Percentiles rank a stretch among this genome's conserved stretches.
Conservation (phyloP, 139 green algal species). For the Volvox africanus region DNA sequence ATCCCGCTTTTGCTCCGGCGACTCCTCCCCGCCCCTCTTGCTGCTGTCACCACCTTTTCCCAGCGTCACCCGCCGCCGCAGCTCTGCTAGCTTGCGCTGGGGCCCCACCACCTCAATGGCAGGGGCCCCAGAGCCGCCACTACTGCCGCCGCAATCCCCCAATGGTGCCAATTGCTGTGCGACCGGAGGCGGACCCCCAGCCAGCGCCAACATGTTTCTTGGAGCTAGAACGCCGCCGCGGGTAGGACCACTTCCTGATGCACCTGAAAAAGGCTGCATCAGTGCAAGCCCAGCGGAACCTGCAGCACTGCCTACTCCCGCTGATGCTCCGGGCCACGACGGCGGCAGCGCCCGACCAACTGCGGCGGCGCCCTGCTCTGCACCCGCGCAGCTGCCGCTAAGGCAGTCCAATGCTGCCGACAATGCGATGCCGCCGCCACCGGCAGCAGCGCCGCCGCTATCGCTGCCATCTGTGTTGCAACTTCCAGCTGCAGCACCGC, state of each 20-base stretch:
- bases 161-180: neutral
- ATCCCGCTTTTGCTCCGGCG: neutral
- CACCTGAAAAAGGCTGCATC: neutral
- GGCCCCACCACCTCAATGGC: constrained; percentile 15
- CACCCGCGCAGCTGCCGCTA: neutral
- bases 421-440: neutral
- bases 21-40: neutral
- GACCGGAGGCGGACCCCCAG: neutral
- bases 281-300: neutral
- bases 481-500: neutral
- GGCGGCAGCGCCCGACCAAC: neutral
- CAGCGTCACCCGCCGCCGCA: neutral
- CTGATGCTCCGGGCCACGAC: neutral
- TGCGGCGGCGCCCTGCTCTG: neutral
- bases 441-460: neutral
- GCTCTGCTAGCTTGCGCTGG: constrained; percentile 19
- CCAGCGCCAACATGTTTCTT: constrained; percentile 9
- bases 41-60: neutral
- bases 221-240: neutral
- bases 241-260: neutral
- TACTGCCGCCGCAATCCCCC: neutral
- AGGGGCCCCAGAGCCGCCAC: neutral
- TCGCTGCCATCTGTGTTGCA: neutral
- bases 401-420: constrained; percentile 11
- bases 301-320: neutral